Base-by-base conservation (phyloP, 345 rosid species). In the Gossypium rotundifolium region DNA sequence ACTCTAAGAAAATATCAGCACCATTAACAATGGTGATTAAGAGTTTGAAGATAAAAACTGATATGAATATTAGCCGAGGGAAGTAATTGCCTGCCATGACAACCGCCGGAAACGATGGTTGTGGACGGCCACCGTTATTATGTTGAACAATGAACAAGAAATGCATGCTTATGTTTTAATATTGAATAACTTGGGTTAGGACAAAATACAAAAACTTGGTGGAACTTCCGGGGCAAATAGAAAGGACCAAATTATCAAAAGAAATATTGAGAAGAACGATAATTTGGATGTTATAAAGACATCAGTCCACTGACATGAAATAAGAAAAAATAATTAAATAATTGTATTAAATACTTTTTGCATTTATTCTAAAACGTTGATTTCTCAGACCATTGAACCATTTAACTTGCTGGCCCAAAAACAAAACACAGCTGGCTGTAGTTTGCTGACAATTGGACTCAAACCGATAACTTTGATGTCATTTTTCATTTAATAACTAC, bases 1-100 rank as follows among this genome's bases (percentile, higher is more conserved):
- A 85, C 18, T 81, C 78, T 11, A 55, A 61, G 53, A 77, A 81
- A 53, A 83, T 76, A 2, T 81, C 82, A 9, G 10, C 75, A 64
- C 75, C 74, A 8, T 76, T 79, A 11, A 40, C 69, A 2, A 16
- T 29, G 13, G 58, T 38, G 33, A 72, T 14, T 11, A 79, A 14
- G 13, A 70, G 4, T 8, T 61, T 13, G 12, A 81, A 40, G 58
- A 73, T 2, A 3, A 38, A 48, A 13, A 75, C 77, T 2, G 54
- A 40, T 42, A 73, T 27, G 22, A 77, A 20, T 57, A 20, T 75
- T 25, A 57, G 67, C 4, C 65, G 25, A 22, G 4, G 76, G 27
- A n/a, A 52, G 48, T 42, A 33, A 33, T 33, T 12, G 16, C 33
- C 6, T 13, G 29, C 73, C 84, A 76, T 80, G 69, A 45, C 25